Percentiles rank a stretch among this genome's conserved stretches.
phyloP scores from a whole-genome alignment of 257 asterid species.

The Solanum ossicruentum region DNA sequence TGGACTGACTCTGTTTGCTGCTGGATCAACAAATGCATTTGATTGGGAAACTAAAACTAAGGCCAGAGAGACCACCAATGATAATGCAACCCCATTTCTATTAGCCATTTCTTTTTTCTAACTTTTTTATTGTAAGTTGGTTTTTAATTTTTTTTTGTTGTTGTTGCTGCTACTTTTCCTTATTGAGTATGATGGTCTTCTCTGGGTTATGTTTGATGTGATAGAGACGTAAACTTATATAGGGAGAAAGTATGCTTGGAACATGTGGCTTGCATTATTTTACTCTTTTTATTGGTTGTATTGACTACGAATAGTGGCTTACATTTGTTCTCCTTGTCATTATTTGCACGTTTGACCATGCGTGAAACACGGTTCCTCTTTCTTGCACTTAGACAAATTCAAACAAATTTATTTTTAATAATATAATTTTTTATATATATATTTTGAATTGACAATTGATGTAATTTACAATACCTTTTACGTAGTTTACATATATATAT shows the following conservation, averaged over 20 bases:
- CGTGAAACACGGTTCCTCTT: not conserved
- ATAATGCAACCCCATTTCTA: not conserved
- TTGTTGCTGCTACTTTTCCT: not conserved
- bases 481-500: too few species aligned
- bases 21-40: not conserved
- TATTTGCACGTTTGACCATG: not conserved
- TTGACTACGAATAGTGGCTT: not conserved
- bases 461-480: too few species aligned
- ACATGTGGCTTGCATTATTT: not conserved
- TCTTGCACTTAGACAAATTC: too few species aligned
- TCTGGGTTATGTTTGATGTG: not conserved
- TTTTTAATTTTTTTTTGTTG: not conserved
- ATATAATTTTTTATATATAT: too few species aligned
- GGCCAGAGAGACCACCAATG: constrained; percentile 4
- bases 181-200: not conserved
- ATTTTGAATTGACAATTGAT: too few species aligned
- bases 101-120: not conserved
- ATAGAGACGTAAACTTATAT: not conserved
- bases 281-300: not conserved
- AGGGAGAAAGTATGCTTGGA: not conserved
- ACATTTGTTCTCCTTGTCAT: not conserved
- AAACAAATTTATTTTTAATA: too few species aligned
- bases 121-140: not conserved
- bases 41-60: not conserved
- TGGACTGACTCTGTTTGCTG: not conserved